Conservation (phyloP, 2,329 filamentous ascomycete genomes). For the Fusarium sp. region DNA sequence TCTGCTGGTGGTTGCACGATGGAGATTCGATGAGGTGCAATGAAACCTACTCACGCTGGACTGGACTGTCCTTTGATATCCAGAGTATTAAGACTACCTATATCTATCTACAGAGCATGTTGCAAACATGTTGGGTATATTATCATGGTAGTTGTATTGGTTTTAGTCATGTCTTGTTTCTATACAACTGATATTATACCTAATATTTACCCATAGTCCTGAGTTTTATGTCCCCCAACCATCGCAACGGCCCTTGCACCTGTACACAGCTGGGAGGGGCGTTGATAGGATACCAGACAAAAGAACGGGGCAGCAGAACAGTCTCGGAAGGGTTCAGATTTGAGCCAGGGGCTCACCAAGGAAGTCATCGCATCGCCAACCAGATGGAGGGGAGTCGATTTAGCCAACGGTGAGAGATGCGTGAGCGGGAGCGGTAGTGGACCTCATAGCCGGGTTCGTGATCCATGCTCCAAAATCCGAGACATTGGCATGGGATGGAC, state of each 20-base stretch:
- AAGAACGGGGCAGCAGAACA: constrained; percentile 15
- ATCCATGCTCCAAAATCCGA: constrained; percentile 30
- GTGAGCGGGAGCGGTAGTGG: constrained; percentile 37
- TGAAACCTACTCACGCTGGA: constrained; percentile 28
- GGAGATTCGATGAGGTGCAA: constrained; percentile 40
- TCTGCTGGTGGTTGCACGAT: constrained; percentile 17
- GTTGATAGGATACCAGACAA: background rate
- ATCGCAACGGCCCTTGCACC: constrained; percentile 19
- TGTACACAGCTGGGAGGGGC: background rate
- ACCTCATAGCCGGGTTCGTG: constrained; percentile 16
- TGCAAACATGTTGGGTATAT: no score
- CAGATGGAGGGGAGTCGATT: constrained; percentile 18
- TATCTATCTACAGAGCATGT: no score
- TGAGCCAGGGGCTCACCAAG: constrained; percentile 6
- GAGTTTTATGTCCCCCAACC: background rate
- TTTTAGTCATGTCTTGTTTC: no score
- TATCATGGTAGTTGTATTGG: no score
- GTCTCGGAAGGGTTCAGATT: constrained; percentile 17
- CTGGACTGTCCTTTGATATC: background rate
- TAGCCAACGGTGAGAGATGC: constrained; percentile 36
- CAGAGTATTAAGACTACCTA: no score
- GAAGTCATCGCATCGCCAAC: background rate
- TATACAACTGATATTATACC: no score
- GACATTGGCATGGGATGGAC: constrained; percentile 33
- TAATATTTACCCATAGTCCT: no score